Evolutionary conservation across 108 stramenopile genomes (phyloP).

Genomic region (Nitzschia sp.): DNA sequence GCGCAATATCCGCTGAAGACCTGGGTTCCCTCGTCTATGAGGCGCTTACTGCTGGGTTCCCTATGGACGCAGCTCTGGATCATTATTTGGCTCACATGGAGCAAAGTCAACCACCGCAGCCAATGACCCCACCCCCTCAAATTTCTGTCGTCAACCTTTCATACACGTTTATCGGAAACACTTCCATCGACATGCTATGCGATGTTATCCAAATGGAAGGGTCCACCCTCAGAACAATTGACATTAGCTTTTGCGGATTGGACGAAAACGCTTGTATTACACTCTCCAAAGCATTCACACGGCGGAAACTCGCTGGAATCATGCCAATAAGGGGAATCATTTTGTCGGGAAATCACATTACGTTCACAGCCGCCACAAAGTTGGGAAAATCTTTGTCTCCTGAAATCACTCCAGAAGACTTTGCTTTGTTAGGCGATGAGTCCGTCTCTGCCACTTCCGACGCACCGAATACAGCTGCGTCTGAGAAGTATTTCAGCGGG

Average conservation of each 20-base stretch:
- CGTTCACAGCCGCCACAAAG: constrained; percentile 49
- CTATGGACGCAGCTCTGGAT: constrained; percentile 43
- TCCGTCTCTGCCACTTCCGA: constrained; percentile 24
- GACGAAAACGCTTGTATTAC: constrained; percentile 55
- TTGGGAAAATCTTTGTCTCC: constrained; percentile 71
- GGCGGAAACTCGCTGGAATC: constrained; percentile 49
- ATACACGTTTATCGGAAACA: constrained; percentile 75
- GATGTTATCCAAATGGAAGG: constrained; percentile 55
- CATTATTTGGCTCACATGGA: constrained; percentile 26
- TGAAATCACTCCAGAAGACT: constrained; percentile 39
- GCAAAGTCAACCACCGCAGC: neutral
- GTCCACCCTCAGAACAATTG: constrained; percentile 61
- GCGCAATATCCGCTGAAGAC: constrained; percentile 61
- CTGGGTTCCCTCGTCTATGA: constrained; percentile 54
- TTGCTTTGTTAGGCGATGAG: constrained; percentile 34
- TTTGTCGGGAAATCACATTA: constrained; percentile 72
- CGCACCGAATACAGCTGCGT: neutral
- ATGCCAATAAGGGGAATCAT: constrained; percentile 62
- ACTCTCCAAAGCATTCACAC: constrained; percentile 50
- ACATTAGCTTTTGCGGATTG: constrained; percentile 78
- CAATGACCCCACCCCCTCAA: constrained; percentile 34
- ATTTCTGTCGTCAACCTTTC: constrained; percentile 78
- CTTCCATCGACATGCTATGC: constrained; percentile 63
- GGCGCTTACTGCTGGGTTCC: constrained; percentile 51
- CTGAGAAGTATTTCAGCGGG: constrained; percentile 34